phyloP scores from a whole-genome alignment of 2,329 filamentous ascomycete genomes.

The Xylaria sp. region DNA sequence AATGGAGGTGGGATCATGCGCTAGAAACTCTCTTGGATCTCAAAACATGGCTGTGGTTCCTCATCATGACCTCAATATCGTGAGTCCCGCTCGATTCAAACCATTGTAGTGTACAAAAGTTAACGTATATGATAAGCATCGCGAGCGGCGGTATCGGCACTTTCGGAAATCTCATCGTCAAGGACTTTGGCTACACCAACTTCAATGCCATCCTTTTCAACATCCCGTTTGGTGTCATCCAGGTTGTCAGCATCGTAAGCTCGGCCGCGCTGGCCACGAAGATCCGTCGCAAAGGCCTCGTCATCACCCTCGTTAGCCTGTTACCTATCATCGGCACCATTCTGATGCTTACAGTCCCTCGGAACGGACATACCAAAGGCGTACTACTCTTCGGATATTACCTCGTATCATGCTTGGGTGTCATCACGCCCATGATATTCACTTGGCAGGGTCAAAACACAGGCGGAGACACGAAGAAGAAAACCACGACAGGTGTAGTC shows the following conservation, averaged over 20 bases:
- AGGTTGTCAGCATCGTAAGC: conserved; percentile 49
- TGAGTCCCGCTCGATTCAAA: conserved; percentile 66
- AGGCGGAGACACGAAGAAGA: conserved; percentile 74
- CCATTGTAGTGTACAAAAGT: neutral
- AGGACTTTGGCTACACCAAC: conserved; percentile 54
- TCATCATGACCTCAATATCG: conserved; percentile 68
- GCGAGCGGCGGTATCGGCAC: conserved; percentile 53
- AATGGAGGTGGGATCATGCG: conserved; percentile 76
- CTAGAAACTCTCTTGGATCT: conserved; percentile 54
- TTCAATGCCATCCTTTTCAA: conserved; percentile 56
- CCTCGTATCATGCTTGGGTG: conserved; percentile 55
- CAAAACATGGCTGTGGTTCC: conserved; percentile 70
- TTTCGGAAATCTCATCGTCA: conserved; percentile 55
- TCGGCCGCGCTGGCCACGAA: conserved; percentile 57
- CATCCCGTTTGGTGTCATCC: conserved; percentile 54
- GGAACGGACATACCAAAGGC: conserved; percentile 56
- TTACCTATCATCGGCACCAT: conserved; percentile 56
- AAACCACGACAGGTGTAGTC: conserved; percentile 69
- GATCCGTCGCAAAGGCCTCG: conserved; percentile 56
- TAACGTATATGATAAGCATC: conserved; percentile 46
- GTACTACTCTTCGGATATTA: conserved; percentile 64
- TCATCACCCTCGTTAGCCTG: conserved; percentile 54
- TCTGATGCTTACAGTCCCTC: conserved; percentile 60
- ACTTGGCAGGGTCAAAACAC: conserved; percentile 69
- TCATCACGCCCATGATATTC: conserved; percentile 65